These are phyloP conservation scores for Piloderma croceum DNA, from an alignment of 768 basidiomycete genomes.

Conservation along the genomic window DNA sequence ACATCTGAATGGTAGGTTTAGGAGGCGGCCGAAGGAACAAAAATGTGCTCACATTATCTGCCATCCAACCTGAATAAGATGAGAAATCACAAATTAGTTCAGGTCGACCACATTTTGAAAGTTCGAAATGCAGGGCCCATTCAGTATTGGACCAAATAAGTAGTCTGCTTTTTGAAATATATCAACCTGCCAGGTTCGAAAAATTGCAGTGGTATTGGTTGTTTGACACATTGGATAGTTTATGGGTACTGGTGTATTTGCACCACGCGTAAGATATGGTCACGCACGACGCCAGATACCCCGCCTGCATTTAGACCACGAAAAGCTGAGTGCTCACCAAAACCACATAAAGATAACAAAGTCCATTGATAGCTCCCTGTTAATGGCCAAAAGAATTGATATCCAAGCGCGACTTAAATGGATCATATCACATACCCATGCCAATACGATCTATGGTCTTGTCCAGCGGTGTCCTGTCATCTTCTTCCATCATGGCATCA, in stretches of 20 bases:
- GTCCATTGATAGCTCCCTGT: conserved; percentile 79
- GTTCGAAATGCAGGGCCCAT: too few species aligned
- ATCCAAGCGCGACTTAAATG: background rate
- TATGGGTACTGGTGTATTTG: too few species aligned
- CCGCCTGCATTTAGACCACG: background rate
- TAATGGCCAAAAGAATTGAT: background rate
- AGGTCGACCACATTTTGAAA: too few species aligned
- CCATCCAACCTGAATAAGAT: conserved; percentile 80
- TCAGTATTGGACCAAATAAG: too few species aligned
- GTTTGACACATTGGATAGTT: too few species aligned
- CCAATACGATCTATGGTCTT: conserved; percentile 87
- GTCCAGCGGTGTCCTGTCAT: conserved; percentile 61
- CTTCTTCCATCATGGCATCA: too few species aligned
- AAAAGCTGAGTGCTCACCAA: conserved; percentile 52
- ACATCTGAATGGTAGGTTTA: conserved; percentile 60
- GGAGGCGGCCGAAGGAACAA: conserved; percentile 5
- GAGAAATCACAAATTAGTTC: too few species aligned
- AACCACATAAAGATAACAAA: conserved; percentile 77
- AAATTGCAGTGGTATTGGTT: too few species aligned
- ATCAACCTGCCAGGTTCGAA: too few species aligned
- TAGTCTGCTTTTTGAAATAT: too few species aligned
- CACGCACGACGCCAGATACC: background rate
- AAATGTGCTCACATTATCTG: conserved; percentile 67
- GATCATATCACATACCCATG: conserved; percentile 52
- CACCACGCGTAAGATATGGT: too few species aligned